phyloP scores from a whole-genome alignment of 345 rosid species.

The Pseudoturritis turrita region DNA sequence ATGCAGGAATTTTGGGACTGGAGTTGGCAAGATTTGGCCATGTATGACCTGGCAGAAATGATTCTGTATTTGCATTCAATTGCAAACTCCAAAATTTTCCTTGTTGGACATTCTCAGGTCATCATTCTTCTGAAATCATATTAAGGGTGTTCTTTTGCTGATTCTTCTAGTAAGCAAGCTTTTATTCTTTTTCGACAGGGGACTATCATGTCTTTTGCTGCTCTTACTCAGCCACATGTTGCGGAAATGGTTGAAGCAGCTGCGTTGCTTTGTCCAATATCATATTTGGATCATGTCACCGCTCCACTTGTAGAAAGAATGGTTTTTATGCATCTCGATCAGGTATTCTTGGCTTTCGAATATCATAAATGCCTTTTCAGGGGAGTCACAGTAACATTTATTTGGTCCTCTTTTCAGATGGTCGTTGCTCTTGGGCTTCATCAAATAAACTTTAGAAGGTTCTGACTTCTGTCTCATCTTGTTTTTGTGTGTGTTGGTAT shows the following conservation, averaged over 20 bases:
- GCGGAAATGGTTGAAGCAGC: conserved; percentile 88
- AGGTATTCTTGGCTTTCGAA: conserved; percentile 41
- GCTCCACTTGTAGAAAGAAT: conserved; percentile 84
- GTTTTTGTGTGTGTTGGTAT: neutral
- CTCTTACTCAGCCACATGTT: conserved; percentile 68
- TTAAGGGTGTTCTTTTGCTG: neutral
- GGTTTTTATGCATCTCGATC: conserved; percentile 87
- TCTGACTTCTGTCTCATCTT: neutral
- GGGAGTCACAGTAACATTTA: conserved; percentile 2
- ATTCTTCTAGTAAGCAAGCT: neutral
- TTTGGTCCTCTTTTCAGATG: conserved; percentile 44
- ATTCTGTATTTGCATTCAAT: conserved; percentile 41
- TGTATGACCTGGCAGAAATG: conserved; percentile 76
- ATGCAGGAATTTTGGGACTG: conserved; percentile 91
- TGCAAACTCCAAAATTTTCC: conserved; percentile 59
- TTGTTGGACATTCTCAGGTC: conserved; percentile 98
- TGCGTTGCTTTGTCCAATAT: conserved; percentile 83
- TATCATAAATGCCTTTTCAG: conserved; percentile 15
- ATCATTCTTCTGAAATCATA: neutral
- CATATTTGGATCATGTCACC: conserved; percentile 74
- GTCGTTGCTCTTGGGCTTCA: conserved; percentile 76
- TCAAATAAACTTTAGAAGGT: conserved; percentile 91
- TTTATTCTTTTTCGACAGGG: conserved; percentile 41
- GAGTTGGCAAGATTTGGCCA: conserved; percentile 97
- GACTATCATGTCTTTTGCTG: conserved; percentile 87